A percentile compares a stretch with the other conserved stretches of the same genome.
Evolutionary conservation across 2,329 filamentous ascomycete genomes (phyloP).

Genomic region (Colletotrichum gloeosporioides): DNA sequence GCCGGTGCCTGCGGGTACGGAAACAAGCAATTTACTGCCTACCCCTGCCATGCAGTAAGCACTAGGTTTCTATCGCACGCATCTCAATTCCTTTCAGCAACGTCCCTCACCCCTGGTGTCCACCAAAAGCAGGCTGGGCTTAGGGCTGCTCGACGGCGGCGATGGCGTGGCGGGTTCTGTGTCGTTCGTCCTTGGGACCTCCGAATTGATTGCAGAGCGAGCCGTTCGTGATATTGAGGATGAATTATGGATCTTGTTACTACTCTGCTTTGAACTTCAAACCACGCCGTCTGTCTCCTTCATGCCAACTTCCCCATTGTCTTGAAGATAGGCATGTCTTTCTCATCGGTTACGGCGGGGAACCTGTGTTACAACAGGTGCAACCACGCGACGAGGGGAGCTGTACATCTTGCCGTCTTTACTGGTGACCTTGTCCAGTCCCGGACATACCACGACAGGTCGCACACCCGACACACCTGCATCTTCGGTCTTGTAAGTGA

Average conservation of each 20-base stretch:
- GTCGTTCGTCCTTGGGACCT: background rate
- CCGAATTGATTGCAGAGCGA: background rate
- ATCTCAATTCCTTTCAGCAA: background rate
- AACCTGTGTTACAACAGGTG: constrained; percentile 20
- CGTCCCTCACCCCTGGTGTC: background rate
- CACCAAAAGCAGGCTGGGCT: background rate
- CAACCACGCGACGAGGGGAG: constrained; percentile 27
- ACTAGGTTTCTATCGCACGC: background rate
- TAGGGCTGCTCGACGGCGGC: background rate
- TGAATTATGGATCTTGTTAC: background rate
- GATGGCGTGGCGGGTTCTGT: background rate
- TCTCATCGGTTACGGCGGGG: background rate
- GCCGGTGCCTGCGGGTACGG: background rate
- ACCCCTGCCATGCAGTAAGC: background rate
- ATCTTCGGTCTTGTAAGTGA: constrained; percentile 27
- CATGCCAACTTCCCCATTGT: background rate
- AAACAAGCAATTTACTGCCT: background rate
- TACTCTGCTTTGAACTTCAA: background rate
- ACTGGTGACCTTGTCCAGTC: constrained; percentile 31
- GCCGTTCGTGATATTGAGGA: background rate
- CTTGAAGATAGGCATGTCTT: background rate
- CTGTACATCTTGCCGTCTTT: constrained; percentile 28
- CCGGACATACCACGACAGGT: constrained; percentile 31
- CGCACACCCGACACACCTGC: background rate
- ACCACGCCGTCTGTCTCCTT: background rate